These are phyloP conservation scores for Tilletia indica DNA, from an alignment of 1,284 basidiomycete genomes.

Conservation along the genomic window DNA sequence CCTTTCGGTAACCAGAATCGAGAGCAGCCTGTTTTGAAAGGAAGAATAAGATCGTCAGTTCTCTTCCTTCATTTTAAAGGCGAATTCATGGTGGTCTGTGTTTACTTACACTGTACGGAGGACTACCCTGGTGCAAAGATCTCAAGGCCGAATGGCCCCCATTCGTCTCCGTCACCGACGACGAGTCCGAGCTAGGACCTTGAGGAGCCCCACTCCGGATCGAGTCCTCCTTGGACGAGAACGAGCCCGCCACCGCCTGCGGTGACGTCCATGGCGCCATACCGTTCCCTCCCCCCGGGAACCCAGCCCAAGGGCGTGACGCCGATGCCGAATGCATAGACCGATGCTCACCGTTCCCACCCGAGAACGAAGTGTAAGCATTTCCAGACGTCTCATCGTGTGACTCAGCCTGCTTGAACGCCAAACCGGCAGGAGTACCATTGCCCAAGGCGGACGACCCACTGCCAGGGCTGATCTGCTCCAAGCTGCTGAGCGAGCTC, in stretches of 20 bases:
- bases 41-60: neutral
- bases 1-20: conserved; percentile 2
- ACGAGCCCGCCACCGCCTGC: conserved; percentile 11
- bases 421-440: neutral
- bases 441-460: conserved; percentile 1
- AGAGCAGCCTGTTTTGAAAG: neutral
- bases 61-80: too few relatives aligned
- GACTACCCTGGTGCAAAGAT: conserved; percentile 10
- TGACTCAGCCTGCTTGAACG: neutral
- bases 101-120: conserved; percentile 10
- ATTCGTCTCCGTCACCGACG: conserved; percentile 7
- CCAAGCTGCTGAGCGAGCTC: conserved; percentile 17
- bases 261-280: conserved; percentile 12
- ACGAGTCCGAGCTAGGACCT: conserved; percentile 5
- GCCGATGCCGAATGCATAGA: neutral
- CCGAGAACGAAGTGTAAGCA: too few relatives aligned
- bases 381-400: neutral
- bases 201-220: neutral
- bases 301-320: neutral
- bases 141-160: neutral
- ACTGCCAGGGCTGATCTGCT: conserved; percentile 13
- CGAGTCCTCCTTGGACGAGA: neutral
- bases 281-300: neutral
- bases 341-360: neutral
- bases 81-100: neutral